phyloP scores from a whole-genome alignment of 139 green algal species.

The Chlamydomonas schloesseri region DNA sequence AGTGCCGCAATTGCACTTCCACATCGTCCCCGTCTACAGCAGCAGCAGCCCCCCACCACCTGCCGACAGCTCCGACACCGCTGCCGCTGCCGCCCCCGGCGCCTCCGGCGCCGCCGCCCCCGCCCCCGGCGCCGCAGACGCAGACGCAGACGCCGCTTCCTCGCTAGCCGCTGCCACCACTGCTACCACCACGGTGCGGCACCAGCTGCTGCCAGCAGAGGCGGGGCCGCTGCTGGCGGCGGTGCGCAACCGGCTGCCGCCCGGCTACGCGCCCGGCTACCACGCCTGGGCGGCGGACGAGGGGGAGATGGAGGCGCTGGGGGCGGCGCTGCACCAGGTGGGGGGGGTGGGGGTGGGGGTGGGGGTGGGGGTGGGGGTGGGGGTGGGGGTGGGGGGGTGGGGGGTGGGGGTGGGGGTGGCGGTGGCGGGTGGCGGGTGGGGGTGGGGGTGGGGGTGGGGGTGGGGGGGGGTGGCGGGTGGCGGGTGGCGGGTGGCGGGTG shows the following conservation, averaged over 20 bases:
- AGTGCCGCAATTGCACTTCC: constrained; percentile 68
- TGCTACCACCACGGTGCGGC: background rate
- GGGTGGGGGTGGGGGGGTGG: no score
- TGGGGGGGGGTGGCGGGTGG: no score
- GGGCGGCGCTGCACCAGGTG: constrained; percentile 35
- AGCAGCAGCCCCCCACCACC: background rate
- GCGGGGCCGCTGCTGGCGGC: constrained; percentile 49
- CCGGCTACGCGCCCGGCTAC: constrained; percentile 39
- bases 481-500: no score
- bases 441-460: no score
- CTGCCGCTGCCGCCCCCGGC: background rate
- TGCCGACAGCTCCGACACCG: background rate
- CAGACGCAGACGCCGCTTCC: background rate
- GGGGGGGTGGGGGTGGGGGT: no score
- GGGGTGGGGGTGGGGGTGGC: no score
- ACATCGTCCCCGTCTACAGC: constrained; percentile 59
- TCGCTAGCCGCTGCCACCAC: no score
- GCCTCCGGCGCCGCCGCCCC: background rate
- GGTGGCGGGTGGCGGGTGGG: no score
- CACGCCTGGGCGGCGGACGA: constrained; percentile 44
- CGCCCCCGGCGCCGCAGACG: background rate
- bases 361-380: no score
- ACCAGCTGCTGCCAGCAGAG: constrained; percentile 3
- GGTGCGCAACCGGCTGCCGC: constrained; percentile 51
- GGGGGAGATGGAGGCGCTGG: constrained; percentile 56